Base-by-base conservation (phyloP, 805 yeast species). In the Ascoidea asiatica region DNA sequence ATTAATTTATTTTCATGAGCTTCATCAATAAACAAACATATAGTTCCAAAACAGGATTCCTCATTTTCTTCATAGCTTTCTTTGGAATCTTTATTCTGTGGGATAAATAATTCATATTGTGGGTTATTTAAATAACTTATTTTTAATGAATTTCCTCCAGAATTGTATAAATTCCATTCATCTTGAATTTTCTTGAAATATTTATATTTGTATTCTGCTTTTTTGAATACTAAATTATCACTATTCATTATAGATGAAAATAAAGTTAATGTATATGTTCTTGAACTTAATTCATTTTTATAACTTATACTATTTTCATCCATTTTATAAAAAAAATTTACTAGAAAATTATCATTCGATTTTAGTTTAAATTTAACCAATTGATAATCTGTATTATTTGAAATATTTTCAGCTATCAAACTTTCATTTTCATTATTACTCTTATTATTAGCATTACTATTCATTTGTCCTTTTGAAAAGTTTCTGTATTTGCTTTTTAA, bases 81-180 rank as follows among this genome's bases (percentile, higher is more conserved):
- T 8, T 52, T 52, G 1, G 58, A 48, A 7, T 44, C 45, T 2
- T 49, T 46, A 1, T 44, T 35, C 0, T 59, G 55, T 11, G 55
- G 54, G 1, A 70, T 36, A 6, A 50, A 54, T 42, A 70, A 37
- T 23, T 55, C 60, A 47, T 63, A 77, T 49, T 77, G 84, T 0
- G 86, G 86, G 49, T 80, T 80, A 7, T 62, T 53, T 19, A 71
- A 53, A 50, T 66, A 80, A 0, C 70, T 57, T 5, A 69, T 61
- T 20, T 61, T 46, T 0, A 69, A 47, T 75, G 77, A 73, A 51
- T 66, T 72, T 0, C 87, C 86, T 2, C 84, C 85, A 40, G 69
- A 57, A 15, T 56, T 57, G 2, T 55, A 56, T 1, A 58, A 51
- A 8, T 57, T 57, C 85, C 85, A 80, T 21, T 54, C 53, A 18